Conservation (phyloP, 768 basidiomycete genomes). For the Crassisporium funariophilum region DNA sequence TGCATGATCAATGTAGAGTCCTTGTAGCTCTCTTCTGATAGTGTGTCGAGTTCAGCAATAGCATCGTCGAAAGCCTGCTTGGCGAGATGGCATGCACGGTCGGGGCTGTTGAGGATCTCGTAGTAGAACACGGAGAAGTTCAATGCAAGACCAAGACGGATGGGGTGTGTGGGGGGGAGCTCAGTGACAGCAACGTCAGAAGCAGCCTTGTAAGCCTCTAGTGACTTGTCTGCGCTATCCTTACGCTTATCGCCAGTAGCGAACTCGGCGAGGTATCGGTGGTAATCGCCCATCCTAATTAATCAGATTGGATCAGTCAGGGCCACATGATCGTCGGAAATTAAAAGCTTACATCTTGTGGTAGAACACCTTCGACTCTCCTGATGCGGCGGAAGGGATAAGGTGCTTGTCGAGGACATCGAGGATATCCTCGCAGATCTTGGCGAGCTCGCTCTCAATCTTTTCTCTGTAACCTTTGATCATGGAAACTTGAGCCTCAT, state of each 20-base stretch:
- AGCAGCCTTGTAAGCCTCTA: slow-evolving; percentile 97
- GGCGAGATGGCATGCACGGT: slow-evolving; percentile 97
- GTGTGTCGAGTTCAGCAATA: slow-evolving; percentile 97
- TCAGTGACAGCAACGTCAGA: slow-evolving; percentile 96
- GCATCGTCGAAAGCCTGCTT: slow-evolving; percentile 99
- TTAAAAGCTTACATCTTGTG: slow-evolving; percentile 85
- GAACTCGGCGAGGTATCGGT: slow-evolving; percentile 98
- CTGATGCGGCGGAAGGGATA: slow-evolving; percentile 93
- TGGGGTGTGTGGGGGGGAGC: slow-evolving; percentile 94
- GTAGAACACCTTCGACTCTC: slow-evolving; percentile 99
- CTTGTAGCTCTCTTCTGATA: slow-evolving; percentile 99
- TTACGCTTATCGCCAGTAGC: slow-evolving; percentile 98
- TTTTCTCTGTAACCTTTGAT: slow-evolving; percentile 98
- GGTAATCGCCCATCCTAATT: slow-evolving; percentile 99
- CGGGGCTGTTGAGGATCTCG: slow-evolving; percentile 98
- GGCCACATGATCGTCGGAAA: not conserved
- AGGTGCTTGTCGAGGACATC: slow-evolving; percentile 97
- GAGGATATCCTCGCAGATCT: slow-evolving; percentile 99
- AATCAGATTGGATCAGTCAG: slow-evolving; percentile 18
- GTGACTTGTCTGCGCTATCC: slow-evolving; percentile 95
- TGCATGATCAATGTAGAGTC: slow-evolving; percentile 98
- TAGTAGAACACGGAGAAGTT: slow-evolving; percentile 99
- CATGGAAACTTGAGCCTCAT: slow-evolving; percentile 94
- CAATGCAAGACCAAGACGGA: slow-evolving; percentile 96
- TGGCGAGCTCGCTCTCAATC: slow-evolving; percentile 94